Evolutionary conservation across 257 asterid genomes (phyloP).

Genomic region (Solanum arcanum): DNA sequence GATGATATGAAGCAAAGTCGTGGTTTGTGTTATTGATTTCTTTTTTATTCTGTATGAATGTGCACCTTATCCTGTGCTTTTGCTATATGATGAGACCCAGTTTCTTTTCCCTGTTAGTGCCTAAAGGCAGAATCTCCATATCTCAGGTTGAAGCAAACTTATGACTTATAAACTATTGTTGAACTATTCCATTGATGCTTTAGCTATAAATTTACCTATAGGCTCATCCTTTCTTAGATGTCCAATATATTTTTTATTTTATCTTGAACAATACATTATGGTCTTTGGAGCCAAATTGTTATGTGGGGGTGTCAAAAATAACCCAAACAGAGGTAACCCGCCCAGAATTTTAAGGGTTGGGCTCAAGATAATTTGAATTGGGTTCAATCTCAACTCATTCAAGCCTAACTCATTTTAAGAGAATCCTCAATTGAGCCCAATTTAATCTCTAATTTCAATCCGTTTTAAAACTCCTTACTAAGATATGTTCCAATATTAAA

Average conservation of each 20-base stretch:
- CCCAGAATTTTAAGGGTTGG: no score
- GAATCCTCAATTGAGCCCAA: no score
- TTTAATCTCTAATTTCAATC: no score
- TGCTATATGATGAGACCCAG: neutral
- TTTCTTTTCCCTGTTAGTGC: neutral
- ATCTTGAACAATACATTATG: neutral
- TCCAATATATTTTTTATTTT: neutral
- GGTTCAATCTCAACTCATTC: no score
- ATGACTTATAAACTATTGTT: neutral
- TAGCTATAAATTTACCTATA: neutral
- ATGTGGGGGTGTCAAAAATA: neutral
- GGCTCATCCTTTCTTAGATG: neutral
- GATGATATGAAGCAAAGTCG: conserved; percentile 97
- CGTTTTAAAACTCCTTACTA: no score
- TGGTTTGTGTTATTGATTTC: conserved; percentile 40
- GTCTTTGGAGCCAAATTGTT: neutral
- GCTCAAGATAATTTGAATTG: no score
- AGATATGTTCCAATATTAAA: no score
- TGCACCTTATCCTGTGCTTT: neutral
- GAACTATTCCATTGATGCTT: neutral
- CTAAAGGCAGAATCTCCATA: neutral
- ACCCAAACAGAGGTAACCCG: no score
- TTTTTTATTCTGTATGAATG: neutral
- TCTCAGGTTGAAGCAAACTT: neutral
- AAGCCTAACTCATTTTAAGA: no score